A percentile compares a stretch with the other conserved stretches of the same genome.
These are phyloP conservation scores for Fistulinella prunicolor DNA, from an alignment of 768 basidiomycete species.

Conservation along the genomic window DNA sequence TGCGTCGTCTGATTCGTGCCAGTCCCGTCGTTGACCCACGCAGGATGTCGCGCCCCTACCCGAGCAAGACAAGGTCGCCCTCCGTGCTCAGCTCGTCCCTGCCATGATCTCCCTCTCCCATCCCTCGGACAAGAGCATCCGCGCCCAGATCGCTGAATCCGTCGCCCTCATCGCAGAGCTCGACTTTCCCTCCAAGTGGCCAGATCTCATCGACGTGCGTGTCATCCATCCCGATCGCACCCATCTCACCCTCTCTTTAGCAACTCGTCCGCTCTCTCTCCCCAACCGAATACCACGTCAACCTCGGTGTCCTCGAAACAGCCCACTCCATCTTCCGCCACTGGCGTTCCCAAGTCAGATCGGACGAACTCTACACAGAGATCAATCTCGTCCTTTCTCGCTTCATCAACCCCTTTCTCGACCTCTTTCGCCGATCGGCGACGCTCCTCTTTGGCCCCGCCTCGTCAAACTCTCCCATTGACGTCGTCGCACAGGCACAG, in stretches of 20 bases:
- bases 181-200: slow-evolving; percentile 91
- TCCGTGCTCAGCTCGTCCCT: slow-evolving; percentile 79
- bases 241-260: slow-evolving; percentile 42
- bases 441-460: slow-evolving; percentile 44
- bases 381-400: slow-evolving; percentile 88
- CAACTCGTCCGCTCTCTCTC: slow-evolving; percentile 88
- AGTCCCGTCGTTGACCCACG: neutral
- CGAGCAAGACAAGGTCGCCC: slow-evolving; percentile 64
- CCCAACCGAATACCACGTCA: slow-evolving; percentile 74
- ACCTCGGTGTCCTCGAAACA: slow-evolving; percentile 87
- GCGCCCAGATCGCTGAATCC: slow-evolving; percentile 89
- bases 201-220: slow-evolving; percentile 85
- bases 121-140: slow-evolving; percentile 66
- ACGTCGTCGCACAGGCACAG: slow-evolving; percentile 67
- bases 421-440: slow-evolving; percentile 72
- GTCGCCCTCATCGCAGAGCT: slow-evolving; percentile 87
- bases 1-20: slow-evolving; percentile 31
- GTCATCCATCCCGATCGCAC: slow-evolving; percentile 1
- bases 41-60: slow-evolving; percentile 73
- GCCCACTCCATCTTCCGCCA: slow-evolving; percentile 94
- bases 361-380: slow-evolving; percentile 80
- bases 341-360: slow-evolving; percentile 89
- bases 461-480: slow-evolving; percentile 40
- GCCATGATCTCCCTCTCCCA: slow-evolving; percentile 87
- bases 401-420: slow-evolving; percentile 82